Conservation (phyloP, 257 asterid species). For the Ocimum tenuiflorum region DNA sequence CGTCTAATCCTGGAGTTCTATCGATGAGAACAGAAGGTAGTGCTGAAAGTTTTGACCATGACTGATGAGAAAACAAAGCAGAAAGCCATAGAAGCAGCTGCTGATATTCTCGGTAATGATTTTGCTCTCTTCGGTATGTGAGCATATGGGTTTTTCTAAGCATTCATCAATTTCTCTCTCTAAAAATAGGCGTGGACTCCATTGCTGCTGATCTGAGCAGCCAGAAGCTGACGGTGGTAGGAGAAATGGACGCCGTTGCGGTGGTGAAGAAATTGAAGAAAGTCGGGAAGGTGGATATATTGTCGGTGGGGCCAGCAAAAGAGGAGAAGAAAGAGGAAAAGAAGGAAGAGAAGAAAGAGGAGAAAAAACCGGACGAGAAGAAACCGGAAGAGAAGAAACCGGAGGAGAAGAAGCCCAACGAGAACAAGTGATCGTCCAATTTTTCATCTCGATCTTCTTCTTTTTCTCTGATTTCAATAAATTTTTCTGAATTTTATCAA, state of each 20-base stretch:
- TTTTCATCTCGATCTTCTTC: too few species aligned
- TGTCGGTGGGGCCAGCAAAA: constrained; percentile 47
- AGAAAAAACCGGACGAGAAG: constrained; percentile 35
- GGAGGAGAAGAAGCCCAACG: constrained; percentile 34
- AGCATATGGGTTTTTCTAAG: too few species aligned
- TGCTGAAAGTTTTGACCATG: constrained; percentile 51
- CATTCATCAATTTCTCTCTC: too few species aligned
- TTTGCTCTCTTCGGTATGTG: too few species aligned
- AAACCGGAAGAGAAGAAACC: constrained; percentile 32
- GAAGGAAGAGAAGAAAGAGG: constrained; percentile 38
- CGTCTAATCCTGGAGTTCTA: background rate
- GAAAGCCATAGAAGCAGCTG: constrained; percentile 62
- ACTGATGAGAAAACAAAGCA: constrained; percentile 61
- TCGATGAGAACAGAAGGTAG: constrained; percentile 35
- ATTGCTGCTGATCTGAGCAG: constrained; percentile 44
- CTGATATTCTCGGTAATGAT: too few species aligned
- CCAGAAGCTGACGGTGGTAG: constrained; percentile 53
- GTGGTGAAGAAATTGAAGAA: constrained; percentile 55
- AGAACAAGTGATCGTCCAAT: constrained; percentile 10
- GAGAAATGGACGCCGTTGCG: constrained; percentile 58
- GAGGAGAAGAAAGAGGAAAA: constrained; percentile 44
- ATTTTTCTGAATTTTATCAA: too few species aligned
- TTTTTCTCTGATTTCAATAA: too few species aligned
- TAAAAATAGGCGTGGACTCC: constrained; percentile 58
- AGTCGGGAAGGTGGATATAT: constrained; percentile 44